These are phyloP conservation scores for Fusarium sp. DNA, from an alignment of 2,329 filamentous ascomycete genomes.

Conservation along the genomic window DNA sequence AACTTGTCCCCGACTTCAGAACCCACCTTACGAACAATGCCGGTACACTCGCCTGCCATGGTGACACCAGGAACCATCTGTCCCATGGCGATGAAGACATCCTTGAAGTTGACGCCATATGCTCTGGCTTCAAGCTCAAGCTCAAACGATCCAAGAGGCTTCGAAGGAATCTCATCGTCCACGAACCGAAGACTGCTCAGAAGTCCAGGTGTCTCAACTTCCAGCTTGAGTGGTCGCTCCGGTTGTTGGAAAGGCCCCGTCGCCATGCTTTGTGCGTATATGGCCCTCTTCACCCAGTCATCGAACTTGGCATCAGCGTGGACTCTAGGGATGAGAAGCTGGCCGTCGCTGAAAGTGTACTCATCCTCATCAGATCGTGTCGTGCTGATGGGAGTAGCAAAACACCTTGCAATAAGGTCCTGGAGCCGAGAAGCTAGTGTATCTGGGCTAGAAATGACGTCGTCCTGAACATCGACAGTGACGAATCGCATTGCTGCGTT, in stretches of 20 bases:
- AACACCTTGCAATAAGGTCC: constrained; percentile 13
- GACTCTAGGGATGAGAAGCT: constrained; percentile 26
- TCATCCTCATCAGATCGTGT: constrained; percentile 17
- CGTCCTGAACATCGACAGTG: constrained; percentile 31
- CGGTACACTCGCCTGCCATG: constrained; percentile 51
- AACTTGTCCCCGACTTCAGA: constrained; percentile 42
- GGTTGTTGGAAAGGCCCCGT: constrained; percentile 5
- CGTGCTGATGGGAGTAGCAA: constrained; percentile 3
- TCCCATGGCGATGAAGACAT: constrained; percentile 52
- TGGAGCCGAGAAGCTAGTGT: not conserved
- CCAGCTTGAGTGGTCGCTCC: constrained; percentile 24
- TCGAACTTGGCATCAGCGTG: constrained; percentile 18
- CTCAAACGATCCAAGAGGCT: constrained; percentile 14
- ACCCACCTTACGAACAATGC: constrained; percentile 49
- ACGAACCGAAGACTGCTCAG: constrained; percentile 28
- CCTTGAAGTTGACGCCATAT: constrained; percentile 51
- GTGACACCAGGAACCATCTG: constrained; percentile 42
- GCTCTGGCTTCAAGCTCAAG: constrained; percentile 12
- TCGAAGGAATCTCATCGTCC: constrained; percentile 7
- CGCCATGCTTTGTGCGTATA: constrained; percentile 10
- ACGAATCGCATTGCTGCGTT: constrained; percentile 31
- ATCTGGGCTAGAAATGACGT: constrained; percentile 14
- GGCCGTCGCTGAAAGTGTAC: constrained; percentile 18
- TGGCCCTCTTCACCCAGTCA: constrained; percentile 14
- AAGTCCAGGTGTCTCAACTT: constrained; percentile 26